Percentiles rank a stretch among this genome's conserved stretches.
These are phyloP conservation scores for Nepenthes mirabilis DNA, from an alignment of 148 eudicot species.

Conservation along the genomic window DNA sequence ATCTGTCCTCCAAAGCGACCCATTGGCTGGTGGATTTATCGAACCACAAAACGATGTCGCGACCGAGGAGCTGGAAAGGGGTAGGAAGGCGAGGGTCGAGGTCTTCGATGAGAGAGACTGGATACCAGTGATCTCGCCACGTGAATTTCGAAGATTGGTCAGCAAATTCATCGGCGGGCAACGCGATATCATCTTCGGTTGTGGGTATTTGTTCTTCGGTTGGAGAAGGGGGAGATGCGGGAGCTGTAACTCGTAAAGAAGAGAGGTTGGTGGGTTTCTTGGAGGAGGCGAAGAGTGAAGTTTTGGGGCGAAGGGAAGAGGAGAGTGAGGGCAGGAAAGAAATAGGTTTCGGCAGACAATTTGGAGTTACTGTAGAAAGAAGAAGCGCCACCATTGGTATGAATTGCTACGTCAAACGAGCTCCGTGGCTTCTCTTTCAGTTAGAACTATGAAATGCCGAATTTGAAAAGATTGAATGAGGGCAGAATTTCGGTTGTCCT, in stretches of 20 bases:
- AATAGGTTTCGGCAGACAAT: too few species aligned
- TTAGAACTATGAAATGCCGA: not conserved
- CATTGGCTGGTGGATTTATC: slow-evolving; percentile 34
- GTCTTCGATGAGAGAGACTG: slow-evolving; percentile 77
- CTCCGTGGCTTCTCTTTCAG: too few species aligned
- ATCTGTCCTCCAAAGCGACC: slow-evolving; percentile 84
- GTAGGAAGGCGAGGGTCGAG: slow-evolving; percentile 57
- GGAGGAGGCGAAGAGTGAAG: too few species aligned
- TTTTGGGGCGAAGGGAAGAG: too few species aligned
- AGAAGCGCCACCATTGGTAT: too few species aligned
- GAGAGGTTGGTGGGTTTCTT: slow-evolving; percentile 9
- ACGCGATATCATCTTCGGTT: slow-evolving; percentile 2
- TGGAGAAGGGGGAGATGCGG: slow-evolving; percentile 19
- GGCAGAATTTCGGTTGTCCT: too few species aligned
- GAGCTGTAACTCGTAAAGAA: slow-evolving; percentile 34
- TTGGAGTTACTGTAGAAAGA: too few species aligned
- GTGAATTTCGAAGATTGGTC: slow-evolving; percentile 46
- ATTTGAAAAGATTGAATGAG: not conserved
- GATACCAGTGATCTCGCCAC: slow-evolving; percentile 98
- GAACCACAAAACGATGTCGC: slow-evolving; percentile 86
- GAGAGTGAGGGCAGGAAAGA: too few species aligned
- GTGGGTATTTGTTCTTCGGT: not conserved
- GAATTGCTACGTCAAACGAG: too few species aligned
- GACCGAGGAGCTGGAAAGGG: slow-evolving; percentile 77
- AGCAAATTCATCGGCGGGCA: slow-evolving; percentile 6